Evolutionary conservation across 192 early-diverging fungal species (phyloP).

Genomic region (Coemansia sp.): DNA sequence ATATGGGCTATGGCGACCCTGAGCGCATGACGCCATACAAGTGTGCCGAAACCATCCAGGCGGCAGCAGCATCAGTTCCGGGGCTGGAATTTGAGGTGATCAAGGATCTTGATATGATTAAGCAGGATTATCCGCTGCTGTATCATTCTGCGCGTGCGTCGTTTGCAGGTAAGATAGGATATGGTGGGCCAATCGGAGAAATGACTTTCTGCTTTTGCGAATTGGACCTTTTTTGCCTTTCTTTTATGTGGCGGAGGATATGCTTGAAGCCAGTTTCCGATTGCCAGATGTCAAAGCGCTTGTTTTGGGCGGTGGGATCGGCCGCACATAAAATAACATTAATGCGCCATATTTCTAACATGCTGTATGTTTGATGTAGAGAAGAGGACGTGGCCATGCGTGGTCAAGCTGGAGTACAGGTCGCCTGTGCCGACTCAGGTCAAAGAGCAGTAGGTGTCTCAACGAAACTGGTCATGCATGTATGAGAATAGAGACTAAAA

Average conservation of each 20-base stretch:
- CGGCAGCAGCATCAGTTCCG: conserved; percentile 59
- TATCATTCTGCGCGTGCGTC: conserved; percentile 75
- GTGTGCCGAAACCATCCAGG: conserved; percentile 67
- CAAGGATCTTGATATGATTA: conserved; percentile 67
- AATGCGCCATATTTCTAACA: background rate
- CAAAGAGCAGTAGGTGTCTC: conserved; percentile 68
- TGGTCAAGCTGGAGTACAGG: conserved; percentile 59
- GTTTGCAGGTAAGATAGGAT: conserved; percentile 64
- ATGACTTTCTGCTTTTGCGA: background rate
- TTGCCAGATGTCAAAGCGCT: conserved; percentile 8
- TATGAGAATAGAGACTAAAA: background rate
- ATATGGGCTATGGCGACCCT: conserved; percentile 81
- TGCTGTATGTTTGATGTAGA: conserved; percentile 22
- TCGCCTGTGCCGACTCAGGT: conserved; percentile 68
- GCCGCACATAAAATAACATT: background rate
- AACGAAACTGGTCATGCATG: conserved; percentile 10
- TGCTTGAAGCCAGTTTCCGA: conserved; percentile 5
- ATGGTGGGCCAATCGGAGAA: too few relatives aligned
- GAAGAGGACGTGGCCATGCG: conserved; percentile 47
- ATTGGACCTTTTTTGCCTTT: background rate
- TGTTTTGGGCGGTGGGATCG: background rate
- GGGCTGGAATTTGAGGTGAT: conserved; percentile 64
- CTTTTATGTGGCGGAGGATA: background rate
- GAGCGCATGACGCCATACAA: conserved; percentile 84
- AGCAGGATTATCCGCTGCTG: conserved; percentile 80